Evolutionary conservation across 2,329 filamentous ascomycete species (phyloP).

Genomic region (Lasiodiplodia citricola): DNA sequence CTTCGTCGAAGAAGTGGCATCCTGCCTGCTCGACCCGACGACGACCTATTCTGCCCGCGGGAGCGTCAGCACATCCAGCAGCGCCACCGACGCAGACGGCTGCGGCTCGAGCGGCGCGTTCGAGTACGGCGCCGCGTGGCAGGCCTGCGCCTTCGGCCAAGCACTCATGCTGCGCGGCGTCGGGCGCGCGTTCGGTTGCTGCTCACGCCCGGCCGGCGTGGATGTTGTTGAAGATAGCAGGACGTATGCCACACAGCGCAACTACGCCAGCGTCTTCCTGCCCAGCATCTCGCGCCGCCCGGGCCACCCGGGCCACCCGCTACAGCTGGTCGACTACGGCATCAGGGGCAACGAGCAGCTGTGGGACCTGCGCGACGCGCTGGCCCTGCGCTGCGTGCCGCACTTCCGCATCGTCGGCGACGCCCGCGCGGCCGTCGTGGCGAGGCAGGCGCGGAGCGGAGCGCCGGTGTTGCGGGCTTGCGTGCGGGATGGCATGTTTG

Average conservation of each 20-base stretch:
- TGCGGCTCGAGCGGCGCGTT: conserved; percentile 34
- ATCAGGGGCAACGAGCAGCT: conserved; percentile 34
- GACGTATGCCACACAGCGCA: no score
- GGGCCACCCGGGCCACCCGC: background rate
- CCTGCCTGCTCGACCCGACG: conserved; percentile 41
- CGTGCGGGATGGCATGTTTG: background rate
- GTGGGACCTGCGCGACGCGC: conserved; percentile 42
- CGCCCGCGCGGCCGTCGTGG: conserved; percentile 16
- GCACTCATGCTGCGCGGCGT: conserved; percentile 46
- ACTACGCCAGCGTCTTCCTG: no score
- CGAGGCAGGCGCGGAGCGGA: conserved; percentile 24
- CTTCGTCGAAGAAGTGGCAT: conserved; percentile 37
- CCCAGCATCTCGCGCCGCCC: background rate
- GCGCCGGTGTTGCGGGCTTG: background rate
- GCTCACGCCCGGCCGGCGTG: conserved; percentile 37
- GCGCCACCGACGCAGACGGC: conserved; percentile 34
- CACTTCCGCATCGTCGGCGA: conserved; percentile 38
- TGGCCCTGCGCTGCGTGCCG: conserved; percentile 34
- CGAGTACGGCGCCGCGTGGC: conserved; percentile 52
- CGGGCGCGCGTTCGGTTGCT: conserved; percentile 44
- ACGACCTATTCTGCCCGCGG: conserved; percentile 35
- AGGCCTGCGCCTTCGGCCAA: conserved; percentile 51
- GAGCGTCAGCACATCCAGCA: no score
- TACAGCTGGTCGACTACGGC: background rate
- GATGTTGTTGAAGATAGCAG: background rate